phyloP scores from a whole-genome alignment of 2,329 filamentous ascomycete species.

The Lojkania enalia region DNA sequence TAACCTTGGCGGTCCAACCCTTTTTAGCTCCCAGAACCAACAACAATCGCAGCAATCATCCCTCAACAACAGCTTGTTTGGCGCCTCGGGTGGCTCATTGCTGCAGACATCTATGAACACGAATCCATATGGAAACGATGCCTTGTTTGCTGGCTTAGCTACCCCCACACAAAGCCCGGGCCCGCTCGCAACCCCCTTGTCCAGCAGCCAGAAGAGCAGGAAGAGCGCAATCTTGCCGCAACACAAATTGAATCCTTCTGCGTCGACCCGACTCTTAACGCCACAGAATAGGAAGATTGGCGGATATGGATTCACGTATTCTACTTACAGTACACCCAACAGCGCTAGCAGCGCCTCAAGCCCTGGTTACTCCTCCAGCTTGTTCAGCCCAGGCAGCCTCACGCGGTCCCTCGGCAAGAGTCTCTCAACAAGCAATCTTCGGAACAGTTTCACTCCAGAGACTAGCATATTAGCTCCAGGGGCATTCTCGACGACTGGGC shows the following conservation, averaged over 20 bases:
- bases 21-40: conserved; percentile 52
- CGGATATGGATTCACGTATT: conserved; percentile 91
- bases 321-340: conserved; percentile 81
- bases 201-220: conserved; percentile 73
- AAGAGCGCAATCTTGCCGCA: conserved; percentile 80
- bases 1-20: conserved; percentile 29
- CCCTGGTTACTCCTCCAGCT: conserved; percentile 58
- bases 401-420: conserved; percentile 80
- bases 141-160: conserved; percentile 77
- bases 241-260: conserved; percentile 82
- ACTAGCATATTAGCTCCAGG: conserved; percentile 86
- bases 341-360: conserved; percentile 74
- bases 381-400: conserved; percentile 59
- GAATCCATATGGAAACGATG: conserved; percentile 88
- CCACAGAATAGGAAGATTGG: conserved; percentile 69
- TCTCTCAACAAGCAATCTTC: conserved; percentile 82
- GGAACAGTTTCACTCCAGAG: conserved; percentile 77
- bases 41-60: conserved; percentile 46
- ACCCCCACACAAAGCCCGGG: conserved; percentile 73
- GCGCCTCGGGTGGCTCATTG: conserved; percentile 52
- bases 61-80: conserved; percentile 55
- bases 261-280: conserved; percentile 77
- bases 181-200: conserved; percentile 87
- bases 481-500: conserved; percentile 71
- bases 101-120: conserved; percentile 62